Base-by-base conservation (phyloP, 768 basidiomycete genomes). In the Arthromyces matolae region DNA sequence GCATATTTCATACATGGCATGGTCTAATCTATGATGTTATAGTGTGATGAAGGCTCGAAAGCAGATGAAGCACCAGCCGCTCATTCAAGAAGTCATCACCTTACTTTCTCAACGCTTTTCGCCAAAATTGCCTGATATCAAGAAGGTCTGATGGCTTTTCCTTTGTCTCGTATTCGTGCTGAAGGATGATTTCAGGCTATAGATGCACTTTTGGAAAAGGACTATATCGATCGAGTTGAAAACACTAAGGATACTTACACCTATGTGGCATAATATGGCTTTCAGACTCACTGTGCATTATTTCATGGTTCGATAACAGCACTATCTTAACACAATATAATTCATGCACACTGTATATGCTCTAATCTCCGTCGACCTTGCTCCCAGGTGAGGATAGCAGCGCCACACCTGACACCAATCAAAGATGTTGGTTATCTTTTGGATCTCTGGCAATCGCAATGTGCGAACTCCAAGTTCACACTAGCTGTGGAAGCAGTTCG, bases 21-120 rank as follows among this genome's bases (percentile, higher is more conserved):
- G n/a, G n/a, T 28, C 20, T 53, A 31, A 51, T 33, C 16, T 25
- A 19, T 34, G 51, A 20, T 27, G 45, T 10, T 34, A 29, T 12
- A 90, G 90, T 39, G 90, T 95, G 64, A 94, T 94, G 93, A 94
- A 94, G 69, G 90, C 92, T 22, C 81, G 91, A 27, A 93, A 93
- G 79, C 88, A 86, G 53, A 87, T 94, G 85, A 94, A 93, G 78
- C 92, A 93, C 69, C 90, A 94, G 60, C 76, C 83, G 0, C 66
- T 94, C 57, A 92, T 94, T 54, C 85, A 86, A 60, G 93, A 95
- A 62, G 90, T 93, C 51, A 89, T 91, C 55, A 84, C 87, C 9
- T 89, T 93, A 65, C 88, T 94, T 56, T 84, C 88, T 7, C 80
- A 86, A 57, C 80, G 92, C 42, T 94, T 94, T 67, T 80, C 87